Percentiles rank a stretch among this genome's conserved stretches.
These are phyloP conservation scores for Leucosporidium yakuticum DNA, from an alignment of 768 basidiomycete species.

Conservation along the genomic window DNA sequence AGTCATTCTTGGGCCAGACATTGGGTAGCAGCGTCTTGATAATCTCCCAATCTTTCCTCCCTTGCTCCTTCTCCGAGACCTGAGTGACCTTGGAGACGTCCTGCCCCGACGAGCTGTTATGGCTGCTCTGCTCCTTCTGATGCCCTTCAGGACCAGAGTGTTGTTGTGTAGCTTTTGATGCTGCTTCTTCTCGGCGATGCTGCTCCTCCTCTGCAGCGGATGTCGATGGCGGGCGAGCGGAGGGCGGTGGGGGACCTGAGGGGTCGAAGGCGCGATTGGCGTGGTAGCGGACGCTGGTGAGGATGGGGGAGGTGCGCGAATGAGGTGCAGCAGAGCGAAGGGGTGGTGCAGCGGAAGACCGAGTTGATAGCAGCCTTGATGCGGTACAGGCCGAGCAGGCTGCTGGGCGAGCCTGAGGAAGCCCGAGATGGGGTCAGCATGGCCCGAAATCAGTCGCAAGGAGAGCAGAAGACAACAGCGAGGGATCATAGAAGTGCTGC, in stretches of 20 bases:
- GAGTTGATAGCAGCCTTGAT: not conserved
- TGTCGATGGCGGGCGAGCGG: not conserved
- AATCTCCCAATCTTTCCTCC: constrained; percentile 67
- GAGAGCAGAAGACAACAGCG: too few relatives aligned
- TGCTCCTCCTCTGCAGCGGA: not conserved
- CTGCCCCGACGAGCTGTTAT: not conserved
- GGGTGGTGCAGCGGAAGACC: not conserved
- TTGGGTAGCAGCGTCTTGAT: constrained; percentile 74
- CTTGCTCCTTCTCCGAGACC: constrained; percentile 27
- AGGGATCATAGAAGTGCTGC: too few relatives aligned
- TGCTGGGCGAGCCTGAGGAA: not conserved
- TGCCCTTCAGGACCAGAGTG: constrained; percentile 28
- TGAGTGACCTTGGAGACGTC: constrained; percentile 12
- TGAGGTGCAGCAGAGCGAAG: not conserved
- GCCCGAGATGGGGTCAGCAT: too few relatives aligned
- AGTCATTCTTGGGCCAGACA: constrained; percentile 77
- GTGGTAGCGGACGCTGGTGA: constrained; percentile 7
- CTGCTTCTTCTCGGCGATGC: not conserved
- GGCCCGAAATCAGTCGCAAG: too few relatives aligned
- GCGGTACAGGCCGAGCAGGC: not conserved
- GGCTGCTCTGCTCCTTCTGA: constrained; percentile 16
- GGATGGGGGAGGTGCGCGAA: not conserved
- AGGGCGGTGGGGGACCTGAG: not conserved
- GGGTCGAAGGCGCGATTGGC: constrained; percentile 1
- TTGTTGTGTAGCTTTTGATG: constrained; percentile 5